phyloP scores from a whole-genome alignment of 2,329 filamentous ascomycete species.

The Aspergillus sp. region DNA sequence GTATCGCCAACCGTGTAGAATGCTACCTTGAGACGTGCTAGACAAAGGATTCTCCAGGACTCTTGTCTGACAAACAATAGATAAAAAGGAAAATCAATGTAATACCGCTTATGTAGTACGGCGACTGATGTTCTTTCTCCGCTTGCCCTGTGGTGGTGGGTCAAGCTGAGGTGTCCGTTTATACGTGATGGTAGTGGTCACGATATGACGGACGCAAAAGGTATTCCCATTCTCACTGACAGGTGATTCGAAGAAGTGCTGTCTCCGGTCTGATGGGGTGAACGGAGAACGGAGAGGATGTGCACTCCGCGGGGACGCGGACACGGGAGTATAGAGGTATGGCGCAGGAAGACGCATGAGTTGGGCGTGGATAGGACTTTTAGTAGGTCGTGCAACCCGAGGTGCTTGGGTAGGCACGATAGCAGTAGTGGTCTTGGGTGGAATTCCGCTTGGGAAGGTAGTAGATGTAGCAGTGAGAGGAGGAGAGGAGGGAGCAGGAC shows the following conservation, averaged over 20 bases:
- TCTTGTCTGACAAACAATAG: not conserved
- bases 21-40: not conserved
- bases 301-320: slow-evolving; percentile 65
- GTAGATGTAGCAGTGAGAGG: slow-evolving; percentile 40
- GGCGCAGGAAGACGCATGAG: slow-evolving; percentile 77
- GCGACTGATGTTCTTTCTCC: slow-evolving; percentile 61
- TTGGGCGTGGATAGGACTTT: slow-evolving; percentile 35
- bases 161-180: slow-evolving; percentile 69
- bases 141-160: slow-evolving; percentile 86
- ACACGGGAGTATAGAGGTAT: slow-evolving; percentile 66
- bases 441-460: no score
- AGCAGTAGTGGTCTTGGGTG: no score
- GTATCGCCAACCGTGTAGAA: not conserved
- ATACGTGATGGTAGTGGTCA: slow-evolving; percentile 89
- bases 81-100: not conserved
- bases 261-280: slow-evolving; percentile 77
- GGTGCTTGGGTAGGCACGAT: no score
- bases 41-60: not conserved
- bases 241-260: slow-evolving; percentile 61
- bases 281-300: slow-evolving; percentile 13
- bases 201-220: slow-evolving; percentile 77
- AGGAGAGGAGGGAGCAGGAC: slow-evolving; percentile 36
- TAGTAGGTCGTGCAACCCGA: no score
- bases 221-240: slow-evolving; percentile 60
- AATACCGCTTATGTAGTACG: not conserved